A percentile compares a stretch with the other conserved stretches of the same genome.
Conservation (phyloP, 2,329 filamentous ascomycete genomes). For the Aspergillus bombycis region DNA sequence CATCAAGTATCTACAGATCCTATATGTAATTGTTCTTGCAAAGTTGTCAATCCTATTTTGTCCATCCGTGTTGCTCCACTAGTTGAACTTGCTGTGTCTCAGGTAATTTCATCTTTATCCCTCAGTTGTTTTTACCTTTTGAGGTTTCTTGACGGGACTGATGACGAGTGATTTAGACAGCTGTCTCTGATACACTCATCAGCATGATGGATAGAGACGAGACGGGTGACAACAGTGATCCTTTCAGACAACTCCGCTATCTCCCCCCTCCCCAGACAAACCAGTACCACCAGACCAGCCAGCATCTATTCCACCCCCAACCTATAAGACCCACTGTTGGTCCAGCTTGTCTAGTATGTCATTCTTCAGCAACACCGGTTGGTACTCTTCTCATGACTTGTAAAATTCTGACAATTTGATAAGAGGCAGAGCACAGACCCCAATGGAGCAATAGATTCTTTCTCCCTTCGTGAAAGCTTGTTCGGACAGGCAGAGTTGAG, state of each 20-base stretch:
- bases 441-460: background rate
- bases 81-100: background rate
- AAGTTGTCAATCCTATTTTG: background rate
- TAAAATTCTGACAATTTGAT: background rate
- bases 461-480: background rate
- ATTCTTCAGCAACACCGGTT: background rate
- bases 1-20: background rate
- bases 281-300: background rate
- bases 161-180: background rate
- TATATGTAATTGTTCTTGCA: too few relatives aligned
- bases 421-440: background rate
- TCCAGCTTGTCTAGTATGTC: background rate
- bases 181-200: background rate
- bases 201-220: background rate
- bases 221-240: background rate
- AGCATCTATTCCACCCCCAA: background rate
- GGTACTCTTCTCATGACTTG: background rate
- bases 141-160: background rate
- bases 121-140: background rate
- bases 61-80: background rate
- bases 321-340: background rate
- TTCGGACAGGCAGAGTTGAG: background rate
- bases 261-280: slow-evolving; percentile 5
- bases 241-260: background rate
- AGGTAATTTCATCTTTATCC: background rate